Evolutionary conservation across 1,284 basidiomycete species (phyloP).

Genomic region (Apiotrichum veenhuisii): DNA sequence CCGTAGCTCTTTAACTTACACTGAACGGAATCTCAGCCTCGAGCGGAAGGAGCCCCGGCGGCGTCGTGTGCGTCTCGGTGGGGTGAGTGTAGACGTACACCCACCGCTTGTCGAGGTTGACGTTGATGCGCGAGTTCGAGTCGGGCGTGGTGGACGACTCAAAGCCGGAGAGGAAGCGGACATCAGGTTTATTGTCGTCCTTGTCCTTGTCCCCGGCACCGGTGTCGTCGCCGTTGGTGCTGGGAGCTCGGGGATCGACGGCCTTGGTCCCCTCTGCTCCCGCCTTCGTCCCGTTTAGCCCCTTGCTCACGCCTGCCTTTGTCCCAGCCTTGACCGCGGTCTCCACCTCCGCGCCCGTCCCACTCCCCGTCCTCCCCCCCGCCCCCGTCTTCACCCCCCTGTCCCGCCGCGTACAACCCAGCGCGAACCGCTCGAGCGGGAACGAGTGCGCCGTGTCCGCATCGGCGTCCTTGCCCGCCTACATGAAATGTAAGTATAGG

Average conservation of each 20-base stretch:
- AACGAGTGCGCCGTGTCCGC: slow-evolving; percentile 5
- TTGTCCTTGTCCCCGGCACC: not conserved
- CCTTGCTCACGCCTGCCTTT: no score
- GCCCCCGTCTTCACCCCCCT: no score
- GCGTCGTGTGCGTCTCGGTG: not conserved
- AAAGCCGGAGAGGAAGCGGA: not conserved
- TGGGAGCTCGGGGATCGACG: not conserved
- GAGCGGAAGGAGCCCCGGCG: slow-evolving; percentile 17
- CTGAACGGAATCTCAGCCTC: slow-evolving; percentile 21
- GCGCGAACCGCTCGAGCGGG: not conserved
- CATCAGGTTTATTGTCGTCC: not conserved
- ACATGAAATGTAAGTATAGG: not conserved
- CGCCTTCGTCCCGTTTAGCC: no score
- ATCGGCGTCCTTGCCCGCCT: slow-evolving; percentile 8
- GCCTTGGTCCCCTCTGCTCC: not conserved
- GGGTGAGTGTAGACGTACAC: slow-evolving; percentile 13
- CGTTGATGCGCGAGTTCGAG: slow-evolving; percentile 10
- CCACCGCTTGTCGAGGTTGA: slow-evolving; percentile 19
- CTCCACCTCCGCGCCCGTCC: not conserved
- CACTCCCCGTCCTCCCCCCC: not conserved
- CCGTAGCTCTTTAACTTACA: slow-evolving; percentile 4
- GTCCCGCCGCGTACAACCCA: slow-evolving; percentile 7
- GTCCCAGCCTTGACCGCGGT: no score
- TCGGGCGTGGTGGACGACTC: not conserved
- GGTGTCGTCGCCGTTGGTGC: not conserved